A percentile compares a stretch with the other conserved stretches of the same genome.
Conservation (phyloP, 2,329 filamentous ascomycete genomes). For the Diplodia intermedia region DNA sequence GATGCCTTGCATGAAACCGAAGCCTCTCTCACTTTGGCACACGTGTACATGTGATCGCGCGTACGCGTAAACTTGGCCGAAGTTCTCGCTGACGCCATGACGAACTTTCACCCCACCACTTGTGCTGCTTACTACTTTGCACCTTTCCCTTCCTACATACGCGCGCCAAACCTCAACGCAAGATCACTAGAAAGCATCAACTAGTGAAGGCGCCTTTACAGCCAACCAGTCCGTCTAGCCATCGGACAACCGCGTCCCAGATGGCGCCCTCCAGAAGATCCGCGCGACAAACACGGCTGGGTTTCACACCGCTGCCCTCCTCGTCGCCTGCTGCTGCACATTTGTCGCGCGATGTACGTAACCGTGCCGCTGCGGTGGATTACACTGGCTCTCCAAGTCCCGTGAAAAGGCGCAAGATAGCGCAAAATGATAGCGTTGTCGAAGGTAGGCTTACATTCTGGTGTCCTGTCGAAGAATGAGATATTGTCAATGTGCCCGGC, state of each 20-base stretch:
- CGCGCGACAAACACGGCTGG: slow-evolving; percentile 49
- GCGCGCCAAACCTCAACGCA: neutral
- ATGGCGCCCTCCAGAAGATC: slow-evolving; percentile 13
- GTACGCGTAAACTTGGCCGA: neutral
- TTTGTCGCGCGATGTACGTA: slow-evolving; percentile 43
- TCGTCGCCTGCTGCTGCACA: slow-evolving; percentile 48
- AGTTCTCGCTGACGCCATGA: slow-evolving; percentile 6
- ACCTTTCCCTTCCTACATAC: neutral
- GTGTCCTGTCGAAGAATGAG: neutral
- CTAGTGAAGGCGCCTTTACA: neutral
- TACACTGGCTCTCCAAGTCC: slow-evolving; percentile 40
- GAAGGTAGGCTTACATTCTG: slow-evolving; percentile 13
- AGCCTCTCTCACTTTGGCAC: neutral
- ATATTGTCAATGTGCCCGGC: neutral
- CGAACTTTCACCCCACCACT: slow-evolving; percentile 8
- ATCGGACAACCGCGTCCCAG: no score
- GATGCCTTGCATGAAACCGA: neutral
- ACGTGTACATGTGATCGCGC: slow-evolving; percentile 9
- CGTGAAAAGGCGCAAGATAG: slow-evolving; percentile 39
- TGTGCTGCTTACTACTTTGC: neutral
- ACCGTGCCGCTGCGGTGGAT: slow-evolving; percentile 45
- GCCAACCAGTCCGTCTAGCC: neutral
- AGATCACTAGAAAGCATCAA: neutral
- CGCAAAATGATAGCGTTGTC: slow-evolving; percentile 16
- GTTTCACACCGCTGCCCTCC: slow-evolving; percentile 52